phyloP scores from a whole-genome alignment of 176 grass and related monocot species.

The Oryza coarctata region DNA sequence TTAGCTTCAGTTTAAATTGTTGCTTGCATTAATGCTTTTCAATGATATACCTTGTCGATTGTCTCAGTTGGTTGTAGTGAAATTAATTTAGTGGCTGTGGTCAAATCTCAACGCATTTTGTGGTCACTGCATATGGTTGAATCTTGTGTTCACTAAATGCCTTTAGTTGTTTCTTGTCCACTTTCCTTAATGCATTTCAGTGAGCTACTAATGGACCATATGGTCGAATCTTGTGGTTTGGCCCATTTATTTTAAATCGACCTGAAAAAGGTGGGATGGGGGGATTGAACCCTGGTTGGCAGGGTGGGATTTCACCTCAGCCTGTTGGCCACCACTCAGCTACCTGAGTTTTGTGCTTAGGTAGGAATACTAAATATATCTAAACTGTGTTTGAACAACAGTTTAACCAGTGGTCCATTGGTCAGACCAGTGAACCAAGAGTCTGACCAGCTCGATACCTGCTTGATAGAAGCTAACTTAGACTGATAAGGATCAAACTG shows the following conservation, averaged over 20 bases:
- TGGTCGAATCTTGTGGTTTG: no score
- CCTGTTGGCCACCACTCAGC: background rate
- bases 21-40: background rate
- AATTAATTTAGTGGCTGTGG: background rate
- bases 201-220: no score
- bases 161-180: no score
- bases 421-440: background rate
- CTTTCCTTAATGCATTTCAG: no score
- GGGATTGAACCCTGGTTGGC: background rate
- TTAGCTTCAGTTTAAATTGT: background rate
- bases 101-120: background rate
- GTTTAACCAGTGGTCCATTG: background rate
- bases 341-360: background rate
- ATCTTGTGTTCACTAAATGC: no score
- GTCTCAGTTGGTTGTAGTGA: background rate
- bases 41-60: conserved; percentile 16
- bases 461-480: background rate
- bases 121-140: background rate
- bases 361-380: no score
- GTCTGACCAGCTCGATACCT: background rate
- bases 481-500: background rate
- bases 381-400: background rate
- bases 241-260: no score
- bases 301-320: background rate
- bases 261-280: background rate